These are phyloP conservation scores for Aspergillus haitiensis DNA, from an alignment of 495 filamentous ascomycete genomes.

Conservation along the genomic window DNA sequence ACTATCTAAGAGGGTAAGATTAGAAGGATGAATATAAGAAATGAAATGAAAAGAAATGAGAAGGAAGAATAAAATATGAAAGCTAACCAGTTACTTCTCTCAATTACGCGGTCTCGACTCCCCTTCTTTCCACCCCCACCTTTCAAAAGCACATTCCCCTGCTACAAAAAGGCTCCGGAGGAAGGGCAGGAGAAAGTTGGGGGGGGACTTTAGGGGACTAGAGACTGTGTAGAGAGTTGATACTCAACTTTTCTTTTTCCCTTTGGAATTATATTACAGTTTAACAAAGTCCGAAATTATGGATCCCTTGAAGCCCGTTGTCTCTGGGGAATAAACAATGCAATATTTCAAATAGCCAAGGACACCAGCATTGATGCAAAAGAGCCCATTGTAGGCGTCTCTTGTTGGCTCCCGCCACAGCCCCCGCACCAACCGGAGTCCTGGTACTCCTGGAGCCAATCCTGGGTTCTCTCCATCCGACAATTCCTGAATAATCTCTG, in stretches of 20 bases:
- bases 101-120: background rate
- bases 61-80: background rate
- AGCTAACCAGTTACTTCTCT: constrained; percentile 5
- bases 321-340: constrained; percentile 61
- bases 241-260: background rate
- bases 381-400: constrained; percentile 56
- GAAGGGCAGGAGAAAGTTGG: no score
- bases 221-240: no score
- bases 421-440: constrained; percentile 39
- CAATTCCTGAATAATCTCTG: constrained; percentile 62
- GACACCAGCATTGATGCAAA: constrained; percentile 22
- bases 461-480: constrained; percentile 57
- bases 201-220: no score
- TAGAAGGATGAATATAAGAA: background rate
- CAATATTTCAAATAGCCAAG: constrained; percentile 63
- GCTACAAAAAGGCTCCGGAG: no score
- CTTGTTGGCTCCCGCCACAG: constrained; percentile 63
- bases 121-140: no score
- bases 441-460: constrained; percentile 59
- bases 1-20: background rate
- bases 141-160: no score
- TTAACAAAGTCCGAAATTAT: constrained; percentile 39
- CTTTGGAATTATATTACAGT: constrained; percentile 33
- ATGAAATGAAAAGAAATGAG: background rate
- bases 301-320: constrained; percentile 59